These are phyloP conservation scores for Penicillium concentricum DNA, from an alignment of 2,329 filamentous ascomycete genomes.

Conservation along the genomic window DNA sequence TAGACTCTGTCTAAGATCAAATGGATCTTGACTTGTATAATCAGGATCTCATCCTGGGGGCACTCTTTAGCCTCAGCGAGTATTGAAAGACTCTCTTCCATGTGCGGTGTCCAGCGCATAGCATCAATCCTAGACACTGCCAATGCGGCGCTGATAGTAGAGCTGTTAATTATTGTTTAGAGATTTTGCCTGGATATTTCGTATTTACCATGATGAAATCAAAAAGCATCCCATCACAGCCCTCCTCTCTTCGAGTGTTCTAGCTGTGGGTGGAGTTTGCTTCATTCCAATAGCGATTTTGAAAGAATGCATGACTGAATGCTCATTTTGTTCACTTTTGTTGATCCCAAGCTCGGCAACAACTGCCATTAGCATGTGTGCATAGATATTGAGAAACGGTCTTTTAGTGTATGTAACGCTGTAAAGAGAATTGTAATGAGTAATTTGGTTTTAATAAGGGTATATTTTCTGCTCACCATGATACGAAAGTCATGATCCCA, in stretches of 20 bases:
- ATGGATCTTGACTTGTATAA: slow-evolving; percentile 25
- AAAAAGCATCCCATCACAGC: slow-evolving; percentile 52
- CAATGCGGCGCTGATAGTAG: slow-evolving; percentile 36
- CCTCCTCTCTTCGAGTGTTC: slow-evolving; percentile 53
- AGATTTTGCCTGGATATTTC: slow-evolving; percentile 15
- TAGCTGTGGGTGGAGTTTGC: slow-evolving; percentile 13
- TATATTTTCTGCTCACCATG: slow-evolving; percentile 15
- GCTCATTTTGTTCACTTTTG: slow-evolving; percentile 12
- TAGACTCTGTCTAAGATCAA: slow-evolving; percentile 22
- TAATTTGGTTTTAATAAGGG: neutral
- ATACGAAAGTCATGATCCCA: slow-evolving; percentile 21
- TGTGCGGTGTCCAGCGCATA: slow-evolving; percentile 58
- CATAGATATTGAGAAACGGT: slow-evolving; percentile 21
- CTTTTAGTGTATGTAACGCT: slow-evolving; percentile 22
- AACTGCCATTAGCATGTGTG: slow-evolving; percentile 25
- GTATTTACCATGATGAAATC: slow-evolving; percentile 40
- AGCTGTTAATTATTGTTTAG: neutral
- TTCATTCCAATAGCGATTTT: slow-evolving; percentile 21
- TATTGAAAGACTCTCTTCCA: slow-evolving; percentile 56
- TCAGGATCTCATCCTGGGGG: slow-evolving; percentile 52
- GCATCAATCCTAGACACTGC: slow-evolving; percentile 40
- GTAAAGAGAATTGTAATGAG: neutral
- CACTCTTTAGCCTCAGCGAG: slow-evolving; percentile 50
- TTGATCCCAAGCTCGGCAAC: slow-evolving; percentile 27
- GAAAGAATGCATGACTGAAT: slow-evolving; percentile 21